These are phyloP conservation scores for Forsythia suspensa DNA, from an alignment of 257 asterid genomes.

Conservation along the genomic window DNA sequence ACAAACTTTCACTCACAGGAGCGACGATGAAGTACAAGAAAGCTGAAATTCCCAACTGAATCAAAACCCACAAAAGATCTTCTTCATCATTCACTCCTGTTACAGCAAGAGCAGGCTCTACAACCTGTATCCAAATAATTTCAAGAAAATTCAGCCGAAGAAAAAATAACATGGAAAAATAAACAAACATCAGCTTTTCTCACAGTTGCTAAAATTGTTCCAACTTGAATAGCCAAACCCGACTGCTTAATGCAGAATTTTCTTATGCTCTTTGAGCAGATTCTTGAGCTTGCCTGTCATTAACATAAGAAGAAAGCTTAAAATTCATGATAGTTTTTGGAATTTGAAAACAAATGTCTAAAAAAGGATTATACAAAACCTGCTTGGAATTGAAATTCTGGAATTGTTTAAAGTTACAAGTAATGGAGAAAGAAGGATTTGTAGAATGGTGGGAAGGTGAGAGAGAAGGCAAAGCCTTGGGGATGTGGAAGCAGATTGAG, in stretches of 20 bases:
- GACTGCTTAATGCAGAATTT: conserved; percentile 29
- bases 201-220: conserved; percentile 61
- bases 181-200: conserved; percentile 1
- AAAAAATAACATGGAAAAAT: neutral
- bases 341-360: neutral
- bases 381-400: conserved; percentile 24
- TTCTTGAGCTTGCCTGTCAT: conserved; percentile 31
- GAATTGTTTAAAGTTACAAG: conserved; percentile 27
- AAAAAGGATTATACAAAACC: conserved; percentile 14
- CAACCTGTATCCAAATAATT: conserved; percentile 36
- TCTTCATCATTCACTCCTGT: conserved; percentile 69
- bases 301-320: neutral
- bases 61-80: conserved; percentile 57
- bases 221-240: conserved; percentile 56
- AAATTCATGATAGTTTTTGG: neutral
- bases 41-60: conserved; percentile 66
- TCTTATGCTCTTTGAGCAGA: conserved; percentile 21
- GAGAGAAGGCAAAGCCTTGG: conserved; percentile 56
- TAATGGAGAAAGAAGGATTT: conserved; percentile 25
- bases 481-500: conserved; percentile 30
- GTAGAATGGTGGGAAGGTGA: conserved; percentile 30
- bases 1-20: conserved; percentile 53
- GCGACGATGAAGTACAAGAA: conserved; percentile 67
- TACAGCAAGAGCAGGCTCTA: conserved; percentile 66
- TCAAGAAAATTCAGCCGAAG: neutral